Evolutionary conservation across 352 stramenopile genomes (phyloP).

Genomic region (Pythium diclinum): DNA sequence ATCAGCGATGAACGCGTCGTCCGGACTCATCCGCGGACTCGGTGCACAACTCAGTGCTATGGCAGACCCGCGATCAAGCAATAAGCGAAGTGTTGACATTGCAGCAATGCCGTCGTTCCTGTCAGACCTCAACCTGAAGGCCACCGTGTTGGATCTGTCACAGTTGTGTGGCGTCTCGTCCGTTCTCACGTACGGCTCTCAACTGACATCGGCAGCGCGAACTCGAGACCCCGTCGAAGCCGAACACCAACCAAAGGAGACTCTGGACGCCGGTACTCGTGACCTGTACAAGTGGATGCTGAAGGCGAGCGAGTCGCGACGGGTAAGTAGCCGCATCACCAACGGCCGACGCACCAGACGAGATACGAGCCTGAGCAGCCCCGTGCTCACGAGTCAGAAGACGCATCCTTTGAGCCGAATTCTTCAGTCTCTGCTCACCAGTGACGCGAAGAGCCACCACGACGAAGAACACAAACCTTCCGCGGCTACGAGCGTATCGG

Average conservation of each 20-base stretch:
- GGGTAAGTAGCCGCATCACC: constrained; percentile 12
- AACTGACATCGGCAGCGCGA: neutral
- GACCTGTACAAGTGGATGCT: constrained; percentile 32
- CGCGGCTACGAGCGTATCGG: constrained; percentile 21
- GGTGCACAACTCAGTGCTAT: neutral
- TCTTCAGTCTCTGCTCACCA: constrained; percentile 39
- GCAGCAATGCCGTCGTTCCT: constrained; percentile 39
- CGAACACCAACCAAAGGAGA: neutral
- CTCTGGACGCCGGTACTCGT: constrained; percentile 20
- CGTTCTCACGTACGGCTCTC: constrained; percentile 64
- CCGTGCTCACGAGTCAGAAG: constrained; percentile 16
- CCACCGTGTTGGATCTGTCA: constrained; percentile 71
- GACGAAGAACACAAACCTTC: neutral
- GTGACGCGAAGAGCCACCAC: constrained; percentile 2
- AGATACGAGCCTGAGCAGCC: constrained; percentile 11
- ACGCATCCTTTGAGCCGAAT: constrained; percentile 45
- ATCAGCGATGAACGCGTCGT: constrained; percentile 25
- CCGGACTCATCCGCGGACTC: constrained; percentile 9
- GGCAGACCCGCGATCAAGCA: constrained; percentile 18
- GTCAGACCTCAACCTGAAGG: constrained; percentile 65
- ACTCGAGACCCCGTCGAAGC: neutral
- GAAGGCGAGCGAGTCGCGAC: constrained; percentile 16
- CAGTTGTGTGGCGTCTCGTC: constrained; percentile 72
- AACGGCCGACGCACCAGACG: constrained; percentile 3
- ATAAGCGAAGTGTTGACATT: constrained; percentile 50